Evolutionary conservation across 1,284 basidiomycete genomes (phyloP).

Genomic region (Tilletia walkeri): DNA sequence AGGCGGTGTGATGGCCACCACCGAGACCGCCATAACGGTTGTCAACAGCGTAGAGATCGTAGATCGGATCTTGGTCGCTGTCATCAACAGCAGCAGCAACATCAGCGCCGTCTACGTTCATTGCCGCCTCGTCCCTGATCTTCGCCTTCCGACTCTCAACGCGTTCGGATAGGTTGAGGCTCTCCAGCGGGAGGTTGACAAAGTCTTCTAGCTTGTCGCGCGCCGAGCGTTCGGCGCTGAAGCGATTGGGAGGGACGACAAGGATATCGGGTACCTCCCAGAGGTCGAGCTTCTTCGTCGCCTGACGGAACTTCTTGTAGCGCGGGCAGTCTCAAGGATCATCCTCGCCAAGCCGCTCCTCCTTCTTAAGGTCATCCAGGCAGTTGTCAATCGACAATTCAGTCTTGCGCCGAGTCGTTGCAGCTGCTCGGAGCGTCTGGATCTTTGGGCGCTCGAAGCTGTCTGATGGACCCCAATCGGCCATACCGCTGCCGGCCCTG

Average conservation of each 20-base stretch:
- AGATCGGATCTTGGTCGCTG: conserved; percentile 60
- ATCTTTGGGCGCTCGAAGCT: conserved; percentile 71
- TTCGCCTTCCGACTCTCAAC: conserved; percentile 67
- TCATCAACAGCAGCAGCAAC: conserved; percentile 22
- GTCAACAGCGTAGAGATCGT: conserved; percentile 85
- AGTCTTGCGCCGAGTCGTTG: conserved; percentile 60
- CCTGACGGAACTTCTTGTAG: conserved; percentile 98
- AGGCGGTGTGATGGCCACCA: conserved; percentile 95
- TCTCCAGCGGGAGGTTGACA: conserved; percentile 88
- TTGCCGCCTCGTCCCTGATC: conserved; percentile 20
- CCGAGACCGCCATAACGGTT: conserved; percentile 95
- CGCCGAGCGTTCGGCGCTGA: conserved; percentile 58
- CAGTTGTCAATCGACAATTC: conserved; percentile 83
- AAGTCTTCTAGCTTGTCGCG: conserved; percentile 88
- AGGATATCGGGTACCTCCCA: conserved; percentile 97
- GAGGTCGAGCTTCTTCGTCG: conserved; percentile 95
- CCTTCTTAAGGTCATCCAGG: conserved; percentile 89
- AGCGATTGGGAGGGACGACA: conserved; percentile 96
- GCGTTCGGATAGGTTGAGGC: conserved; percentile 76
- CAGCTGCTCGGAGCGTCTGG: conserved; percentile 55
- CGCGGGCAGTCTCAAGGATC: conserved; percentile 95
- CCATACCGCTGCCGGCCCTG: conserved; percentile 33
- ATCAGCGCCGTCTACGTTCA: neutral
- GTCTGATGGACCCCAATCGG: conserved; percentile 37
- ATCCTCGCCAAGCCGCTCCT: conserved; percentile 91